Conservation (phyloP, 2,329 filamentous ascomycete species). For the Botrytis galanthina region DNA sequence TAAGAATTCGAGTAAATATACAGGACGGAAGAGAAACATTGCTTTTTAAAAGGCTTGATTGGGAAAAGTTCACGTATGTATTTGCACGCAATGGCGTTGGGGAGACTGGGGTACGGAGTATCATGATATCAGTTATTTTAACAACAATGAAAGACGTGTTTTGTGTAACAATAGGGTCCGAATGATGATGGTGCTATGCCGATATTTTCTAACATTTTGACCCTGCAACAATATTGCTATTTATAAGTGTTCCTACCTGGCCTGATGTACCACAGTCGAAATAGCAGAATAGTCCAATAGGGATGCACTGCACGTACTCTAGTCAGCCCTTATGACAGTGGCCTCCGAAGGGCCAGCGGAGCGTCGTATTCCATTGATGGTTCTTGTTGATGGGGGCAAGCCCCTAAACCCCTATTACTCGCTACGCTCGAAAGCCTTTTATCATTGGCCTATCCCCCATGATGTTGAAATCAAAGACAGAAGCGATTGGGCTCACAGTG, state of each 20-base stretch:
- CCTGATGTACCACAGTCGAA: background rate
- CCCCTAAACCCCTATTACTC: background rate
- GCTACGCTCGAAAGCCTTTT: background rate
- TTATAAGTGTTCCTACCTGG: background rate
- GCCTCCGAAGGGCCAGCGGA: background rate
- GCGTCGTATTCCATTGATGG: background rate
- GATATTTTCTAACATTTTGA: background rate
- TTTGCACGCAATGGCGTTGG: conserved; percentile 35
- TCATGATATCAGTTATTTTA: conserved; percentile 18
- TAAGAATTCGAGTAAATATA: conserved; percentile 90
- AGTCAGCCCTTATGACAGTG: background rate
- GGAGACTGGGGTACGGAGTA: conserved; percentile 22
- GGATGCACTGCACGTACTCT: background rate
- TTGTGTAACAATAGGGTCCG: background rate
- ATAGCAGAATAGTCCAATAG: background rate
- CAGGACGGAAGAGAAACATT: conserved; percentile 78
- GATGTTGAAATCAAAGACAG: background rate
- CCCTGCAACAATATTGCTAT: background rate
- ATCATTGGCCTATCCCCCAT: background rate
- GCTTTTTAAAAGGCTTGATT: conserved; percentile 57
- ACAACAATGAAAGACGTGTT: background rate
- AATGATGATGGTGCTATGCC: background rate
- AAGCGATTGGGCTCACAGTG: background rate
- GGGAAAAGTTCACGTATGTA: background rate
- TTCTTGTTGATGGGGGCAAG: background rate